These are phyloP conservation scores for Epichloe elymi DNA, from an alignment of 2,329 filamentous ascomycete species.

Conservation along the genomic window DNA sequence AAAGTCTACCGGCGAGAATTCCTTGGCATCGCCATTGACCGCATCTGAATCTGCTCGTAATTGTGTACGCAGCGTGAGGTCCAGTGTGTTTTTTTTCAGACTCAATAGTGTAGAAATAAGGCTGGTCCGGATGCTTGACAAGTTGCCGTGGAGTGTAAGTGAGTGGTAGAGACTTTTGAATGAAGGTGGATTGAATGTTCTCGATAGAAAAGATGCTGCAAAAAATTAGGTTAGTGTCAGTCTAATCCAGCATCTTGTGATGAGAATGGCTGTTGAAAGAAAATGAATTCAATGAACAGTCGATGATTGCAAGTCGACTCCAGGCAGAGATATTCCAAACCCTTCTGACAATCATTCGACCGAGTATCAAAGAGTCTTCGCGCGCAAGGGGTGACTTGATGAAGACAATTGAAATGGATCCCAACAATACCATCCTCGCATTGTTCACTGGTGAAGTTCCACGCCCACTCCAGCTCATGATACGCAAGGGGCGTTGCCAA, in stretches of 20 bases:
- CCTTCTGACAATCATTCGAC: conserved; percentile 42
- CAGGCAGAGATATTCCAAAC: no score
- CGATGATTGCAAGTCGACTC: no score
- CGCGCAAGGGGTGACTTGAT: no score
- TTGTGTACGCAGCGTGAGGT: conserved; percentile 57
- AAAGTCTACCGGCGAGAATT: conserved; percentile 68
- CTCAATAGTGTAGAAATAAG: conserved; percentile 88
- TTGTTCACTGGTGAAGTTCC: conserved; percentile 93
- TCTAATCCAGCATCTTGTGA: no score
- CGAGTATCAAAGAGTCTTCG: no score
- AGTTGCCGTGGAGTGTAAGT: conserved; percentile 84
- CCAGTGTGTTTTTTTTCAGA: conserved; percentile 82
- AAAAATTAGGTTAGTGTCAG: no score
- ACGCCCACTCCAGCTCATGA: conserved; percentile 77
- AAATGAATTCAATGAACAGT: no score
- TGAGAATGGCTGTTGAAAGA: no score
- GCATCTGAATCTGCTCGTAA: conserved; percentile 59
- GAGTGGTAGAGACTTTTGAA: conserved; percentile 74
- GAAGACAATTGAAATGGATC: conserved; percentile 40
- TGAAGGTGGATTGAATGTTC: conserved; percentile 70
- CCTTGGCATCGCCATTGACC: conserved; percentile 55
- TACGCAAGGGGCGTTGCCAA: conserved; percentile 88
- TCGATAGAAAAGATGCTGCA: conserved; percentile 63
- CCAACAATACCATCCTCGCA: conserved; percentile 89
- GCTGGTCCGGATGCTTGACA: conserved; percentile 73